Evolutionary conservation across 2,329 filamentous ascomycete species (phyloP).

Genomic region (Pseudogymnoascus pannorum): DNA sequence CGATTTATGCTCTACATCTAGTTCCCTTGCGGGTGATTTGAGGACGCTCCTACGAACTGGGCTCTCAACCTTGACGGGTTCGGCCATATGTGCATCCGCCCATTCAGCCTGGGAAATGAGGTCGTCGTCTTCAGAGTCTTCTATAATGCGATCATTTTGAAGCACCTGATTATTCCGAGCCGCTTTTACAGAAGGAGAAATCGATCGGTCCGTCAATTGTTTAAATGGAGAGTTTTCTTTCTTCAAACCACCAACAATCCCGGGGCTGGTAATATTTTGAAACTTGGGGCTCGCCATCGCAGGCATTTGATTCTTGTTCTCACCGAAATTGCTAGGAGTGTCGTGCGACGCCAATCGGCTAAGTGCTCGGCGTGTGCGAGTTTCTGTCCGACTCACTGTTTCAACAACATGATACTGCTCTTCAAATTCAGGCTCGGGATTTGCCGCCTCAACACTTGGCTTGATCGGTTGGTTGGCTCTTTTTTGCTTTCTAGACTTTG

Average conservation of each 20-base stretch:
- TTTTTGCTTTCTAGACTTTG: not conserved
- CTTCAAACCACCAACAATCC: not conserved
- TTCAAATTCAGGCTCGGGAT: slow-evolving; percentile 1
- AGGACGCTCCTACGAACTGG: not conserved
- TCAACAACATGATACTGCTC: slow-evolving; percentile 19
- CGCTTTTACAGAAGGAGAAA: slow-evolving; percentile 8
- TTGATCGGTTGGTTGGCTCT: slow-evolving; percentile 13
- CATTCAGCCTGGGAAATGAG: not conserved
- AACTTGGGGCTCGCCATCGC: not conserved
- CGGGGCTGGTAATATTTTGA: not conserved
- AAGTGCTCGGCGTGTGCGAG: slow-evolving; percentile 21
- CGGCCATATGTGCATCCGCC: not conserved
- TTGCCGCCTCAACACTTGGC: slow-evolving; percentile 9
- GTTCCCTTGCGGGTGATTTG: not conserved
- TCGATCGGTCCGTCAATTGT: not conserved
- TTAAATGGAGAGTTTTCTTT: slow-evolving; percentile 3
- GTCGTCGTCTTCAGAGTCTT: slow-evolving; percentile 7
- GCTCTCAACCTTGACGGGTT: not conserved
- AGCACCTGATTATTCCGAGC: slow-evolving; percentile 9
- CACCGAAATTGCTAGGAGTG: not conserved
- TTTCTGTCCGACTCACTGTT: slow-evolving; percentile 22
- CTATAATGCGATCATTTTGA: slow-evolving; percentile 10
- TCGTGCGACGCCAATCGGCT: slow-evolving; percentile 19
- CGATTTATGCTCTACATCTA: not conserved
- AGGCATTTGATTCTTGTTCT: not conserved